Conservation (phyloP, 202 grass and related monocot species). For the Zizania palustris region DNA sequence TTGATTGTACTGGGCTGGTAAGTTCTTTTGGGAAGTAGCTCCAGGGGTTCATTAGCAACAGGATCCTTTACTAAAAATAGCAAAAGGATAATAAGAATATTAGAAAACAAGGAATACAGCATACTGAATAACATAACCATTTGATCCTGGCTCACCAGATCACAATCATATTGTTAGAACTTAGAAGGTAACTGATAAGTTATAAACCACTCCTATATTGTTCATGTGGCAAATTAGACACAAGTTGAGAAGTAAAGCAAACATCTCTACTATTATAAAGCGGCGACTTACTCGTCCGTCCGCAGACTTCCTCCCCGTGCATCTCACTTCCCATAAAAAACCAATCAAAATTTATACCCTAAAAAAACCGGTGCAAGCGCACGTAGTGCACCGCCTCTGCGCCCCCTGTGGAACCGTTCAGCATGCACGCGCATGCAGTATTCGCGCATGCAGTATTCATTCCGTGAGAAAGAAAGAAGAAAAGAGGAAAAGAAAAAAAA, state of each 20-base stretch:
- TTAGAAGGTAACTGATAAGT: conserved; percentile 23
- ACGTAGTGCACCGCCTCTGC: too few relatives aligned
- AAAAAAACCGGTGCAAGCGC: too few relatives aligned
- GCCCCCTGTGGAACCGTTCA: too few relatives aligned
- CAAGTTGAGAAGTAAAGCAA: not conserved
- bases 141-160: conserved; percentile 3
- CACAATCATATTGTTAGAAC: conserved; percentile 11
- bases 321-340: too few relatives aligned
- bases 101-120: conserved; percentile 18
- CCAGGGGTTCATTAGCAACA: conserved; percentile 66
- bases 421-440: too few relatives aligned
- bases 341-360: too few relatives aligned
- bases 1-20: conserved; percentile 96
- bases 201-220: not conserved
- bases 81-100: conserved; percentile 12
- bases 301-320: too few relatives aligned
- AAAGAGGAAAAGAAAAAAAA: too few relatives aligned
- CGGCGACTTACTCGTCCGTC: too few relatives aligned
- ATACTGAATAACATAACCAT: conserved; percentile 21
- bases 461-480: too few relatives aligned
- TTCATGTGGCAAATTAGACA: conserved; percentile 26
- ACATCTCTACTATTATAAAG: too few relatives aligned
- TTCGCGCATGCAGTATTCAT: too few relatives aligned
- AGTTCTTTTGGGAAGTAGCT: conserved; percentile 81
- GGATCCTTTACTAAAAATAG: conserved; percentile 66